Percentiles rank a stretch among this genome's conserved stretches.
phyloP scores from a whole-genome alignment of 2,329 filamentous ascomycete species.

The Botrytis byssoidea region DNA sequence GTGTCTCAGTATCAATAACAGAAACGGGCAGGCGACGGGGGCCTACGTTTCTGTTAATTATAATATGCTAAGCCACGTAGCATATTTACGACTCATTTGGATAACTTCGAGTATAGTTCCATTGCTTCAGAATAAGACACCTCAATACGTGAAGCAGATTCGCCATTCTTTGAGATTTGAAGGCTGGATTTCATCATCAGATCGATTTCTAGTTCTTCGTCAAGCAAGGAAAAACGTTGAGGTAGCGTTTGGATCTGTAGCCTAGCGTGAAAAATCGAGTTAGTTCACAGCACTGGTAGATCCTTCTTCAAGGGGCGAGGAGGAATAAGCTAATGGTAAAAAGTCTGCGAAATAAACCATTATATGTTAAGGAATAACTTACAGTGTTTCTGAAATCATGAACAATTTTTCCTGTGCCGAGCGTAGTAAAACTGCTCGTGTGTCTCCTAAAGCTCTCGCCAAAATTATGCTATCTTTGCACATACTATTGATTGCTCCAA shows the following conservation, averaged over 20 bases:
- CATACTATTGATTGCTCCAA: background rate
- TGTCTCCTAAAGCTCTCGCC: background rate
- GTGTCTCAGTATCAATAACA: background rate
- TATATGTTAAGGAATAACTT: background rate
- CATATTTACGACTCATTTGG: background rate
- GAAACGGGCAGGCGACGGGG: background rate
- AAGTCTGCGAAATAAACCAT: background rate
- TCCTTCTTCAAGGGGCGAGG: background rate
- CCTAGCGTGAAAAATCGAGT: background rate
- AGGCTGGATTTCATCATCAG: background rate
- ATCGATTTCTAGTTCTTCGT: background rate
- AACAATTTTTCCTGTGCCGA: background rate
- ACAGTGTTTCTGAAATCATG: background rate
- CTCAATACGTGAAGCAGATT: background rate
- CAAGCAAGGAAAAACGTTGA: background rate
- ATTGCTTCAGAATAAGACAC: background rate
- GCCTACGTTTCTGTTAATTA: background rate
- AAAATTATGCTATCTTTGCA: background rate
- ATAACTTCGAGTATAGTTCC: background rate
- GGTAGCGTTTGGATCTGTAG: background rate
- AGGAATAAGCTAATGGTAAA: background rate
- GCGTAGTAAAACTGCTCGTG: background rate
- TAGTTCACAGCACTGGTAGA: background rate
- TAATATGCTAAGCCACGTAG: background rate
- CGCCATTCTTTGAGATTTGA: background rate